Base-by-base conservation (phyloP, 495 filamentous ascomycete genomes). In the Penicillium salamii region DNA sequence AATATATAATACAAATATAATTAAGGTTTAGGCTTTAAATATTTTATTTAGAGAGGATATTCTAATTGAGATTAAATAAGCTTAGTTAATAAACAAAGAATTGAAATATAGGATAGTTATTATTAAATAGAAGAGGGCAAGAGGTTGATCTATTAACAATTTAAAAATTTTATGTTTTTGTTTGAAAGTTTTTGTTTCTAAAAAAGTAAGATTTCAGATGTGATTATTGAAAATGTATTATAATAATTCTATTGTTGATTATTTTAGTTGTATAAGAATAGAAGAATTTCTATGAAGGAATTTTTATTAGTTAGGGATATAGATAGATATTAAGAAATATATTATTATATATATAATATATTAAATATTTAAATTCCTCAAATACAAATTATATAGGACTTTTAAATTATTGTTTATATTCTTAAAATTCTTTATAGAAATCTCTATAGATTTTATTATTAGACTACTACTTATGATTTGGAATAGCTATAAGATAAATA, bases 291-390 rank as follows among this genome's bases (percentile, higher is more conserved):
- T 44, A 7, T 32, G 32, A 44, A 2, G 14, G 1, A 15, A 44
- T 28, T 44, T 14, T 13, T 44, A 44, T 20, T 44, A 44, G 31
- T 5, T 14, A 1, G 32, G 17, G 15, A 29, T 44, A 14, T 5
- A 2, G 1, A n/a, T 1, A 31, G 23, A 46, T 46, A 46, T 46
- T 9, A 18, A 18, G 5, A 5, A 18, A 34, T 63, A 61, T 45
- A 50, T 63, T 18, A 24, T 51, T 17, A 49, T 17, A 12, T 65
- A 49, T 29, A 15, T 24, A 18, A 32, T 44, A 6, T 62, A 49
- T 35, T 49, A 62, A 49, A 8, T 36, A 21, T 56, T 34, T 1
- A 55, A 53, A 29, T 42, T 37, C 20, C 42, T 31, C 17, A 7
- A 24, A 18, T 39, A 62, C 39, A 35, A 40, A 24, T 48, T 49